Conservation (phyloP, 805 yeast genomes). For the Schwanniomyces yamadae region DNA sequence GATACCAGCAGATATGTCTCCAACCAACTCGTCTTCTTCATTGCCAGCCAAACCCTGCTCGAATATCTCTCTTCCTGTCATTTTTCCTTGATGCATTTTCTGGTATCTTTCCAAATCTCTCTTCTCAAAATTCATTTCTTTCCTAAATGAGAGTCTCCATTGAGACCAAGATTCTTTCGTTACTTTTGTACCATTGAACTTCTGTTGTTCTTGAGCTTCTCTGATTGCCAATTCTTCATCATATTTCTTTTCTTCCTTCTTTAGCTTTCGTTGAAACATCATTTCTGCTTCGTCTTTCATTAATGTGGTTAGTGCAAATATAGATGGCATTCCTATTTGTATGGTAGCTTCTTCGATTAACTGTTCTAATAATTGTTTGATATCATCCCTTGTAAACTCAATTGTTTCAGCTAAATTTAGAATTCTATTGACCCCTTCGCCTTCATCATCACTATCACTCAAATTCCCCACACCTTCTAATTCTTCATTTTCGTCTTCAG, state of each 20-base stretch:
- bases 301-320: constrained; percentile 74
- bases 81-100: constrained; percentile 67
- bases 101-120: constrained; percentile 51
- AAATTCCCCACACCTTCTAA: constrained; percentile 22
- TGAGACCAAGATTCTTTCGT: constrained; percentile 67
- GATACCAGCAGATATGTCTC: constrained; percentile 10
- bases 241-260: constrained; percentile 51
- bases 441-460: constrained; percentile 48
- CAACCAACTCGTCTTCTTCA: constrained; percentile 37
- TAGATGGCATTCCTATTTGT: constrained; percentile 87
- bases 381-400: constrained; percentile 53
- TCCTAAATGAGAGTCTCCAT: constrained; percentile 75
- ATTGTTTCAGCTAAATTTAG: constrained; percentile 57
- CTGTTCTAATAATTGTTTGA: constrained; percentile 36
- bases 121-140: constrained; percentile 69
- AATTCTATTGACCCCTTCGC: constrained; percentile 39
- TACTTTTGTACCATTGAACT: constrained; percentile 88
- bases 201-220: constrained; percentile 83
- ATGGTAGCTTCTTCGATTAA: constrained; percentile 64
- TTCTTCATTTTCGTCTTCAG: constrained; percentile 10
- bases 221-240: constrained; percentile 59
- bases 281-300: constrained; percentile 81
- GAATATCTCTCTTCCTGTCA: constrained; percentile 87
- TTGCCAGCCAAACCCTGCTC: constrained; percentile 84
- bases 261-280: constrained; percentile 58